Evolutionary conservation across 176 grass and related monocot species (phyloP).

Genomic region (Aegilops sharonensis): DNA sequence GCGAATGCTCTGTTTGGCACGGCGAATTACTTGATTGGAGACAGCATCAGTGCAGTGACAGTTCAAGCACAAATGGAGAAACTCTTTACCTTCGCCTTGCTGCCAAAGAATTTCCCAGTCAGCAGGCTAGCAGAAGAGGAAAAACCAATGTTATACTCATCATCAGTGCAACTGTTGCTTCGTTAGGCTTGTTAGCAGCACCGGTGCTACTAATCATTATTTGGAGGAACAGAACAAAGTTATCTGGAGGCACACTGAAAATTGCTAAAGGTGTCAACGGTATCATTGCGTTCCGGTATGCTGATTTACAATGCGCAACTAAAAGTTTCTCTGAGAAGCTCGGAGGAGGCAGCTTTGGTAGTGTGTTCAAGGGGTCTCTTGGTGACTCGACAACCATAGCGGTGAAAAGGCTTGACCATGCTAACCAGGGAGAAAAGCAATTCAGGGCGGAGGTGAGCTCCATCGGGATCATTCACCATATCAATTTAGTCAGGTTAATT

Average conservation of each 20-base stretch:
- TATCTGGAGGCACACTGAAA: not conserved
- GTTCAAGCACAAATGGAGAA: not conserved
- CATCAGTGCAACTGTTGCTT: not conserved
- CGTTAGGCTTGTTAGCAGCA: constrained; percentile 2
- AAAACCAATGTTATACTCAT: not conserved
- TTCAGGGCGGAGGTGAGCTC: constrained; percentile 30
- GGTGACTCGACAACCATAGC: constrained; percentile 35
- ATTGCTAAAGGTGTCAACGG: constrained; percentile 15
- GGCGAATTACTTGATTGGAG: constrained; percentile 41
- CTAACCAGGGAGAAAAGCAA: constrained; percentile 48
- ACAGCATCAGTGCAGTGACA: constrained; percentile 1
- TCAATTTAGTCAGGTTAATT: constrained; percentile 44
- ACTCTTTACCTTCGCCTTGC: constrained; percentile 52
- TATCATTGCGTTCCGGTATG: constrained; percentile 22
- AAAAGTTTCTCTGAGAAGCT: constrained; percentile 52
- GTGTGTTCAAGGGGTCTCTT: constrained; percentile 51
- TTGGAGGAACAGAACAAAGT: constrained; percentile 11
- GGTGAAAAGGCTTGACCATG: constrained; percentile 45
- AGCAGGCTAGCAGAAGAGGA: constrained; percentile 1
- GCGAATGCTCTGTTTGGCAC: constrained; percentile 42
- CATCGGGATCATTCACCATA: constrained; percentile 45
- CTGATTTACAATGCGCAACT: constrained; percentile 39
- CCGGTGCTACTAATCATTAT: not conserved
- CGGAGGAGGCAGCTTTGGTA: constrained; percentile 53
- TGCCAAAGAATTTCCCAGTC: constrained; percentile 31